Conservation (phyloP, 2,329 filamentous ascomycete species). For the Scytalidium sp. region DNA sequence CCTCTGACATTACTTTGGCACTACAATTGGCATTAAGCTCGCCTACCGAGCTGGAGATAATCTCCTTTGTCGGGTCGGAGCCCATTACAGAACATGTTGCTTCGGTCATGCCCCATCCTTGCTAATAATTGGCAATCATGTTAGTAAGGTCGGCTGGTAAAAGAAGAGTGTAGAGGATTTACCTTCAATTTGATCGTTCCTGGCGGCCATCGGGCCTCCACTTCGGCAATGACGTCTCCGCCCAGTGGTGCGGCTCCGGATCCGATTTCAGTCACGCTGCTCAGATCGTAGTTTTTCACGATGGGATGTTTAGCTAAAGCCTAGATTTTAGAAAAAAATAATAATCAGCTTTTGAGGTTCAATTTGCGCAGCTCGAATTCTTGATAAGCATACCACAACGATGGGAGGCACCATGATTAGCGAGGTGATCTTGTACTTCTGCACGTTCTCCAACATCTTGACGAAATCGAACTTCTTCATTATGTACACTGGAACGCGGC, state of each 20-base stretch:
- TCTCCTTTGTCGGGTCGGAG: slow-evolving; percentile 54
- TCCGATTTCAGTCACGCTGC: slow-evolving; percentile 55
- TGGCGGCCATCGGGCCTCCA: slow-evolving; percentile 52
- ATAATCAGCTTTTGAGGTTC: too few relatives aligned
- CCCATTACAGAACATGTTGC: slow-evolving; percentile 67
- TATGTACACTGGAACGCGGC: slow-evolving; percentile 67
- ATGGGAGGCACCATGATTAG: slow-evolving; percentile 72
- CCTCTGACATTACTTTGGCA: slow-evolving; percentile 61
- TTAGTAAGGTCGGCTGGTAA: too few relatives aligned
- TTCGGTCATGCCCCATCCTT: slow-evolving; percentile 91
- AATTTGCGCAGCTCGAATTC: too few relatives aligned
- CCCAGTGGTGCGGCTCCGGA: slow-evolving; percentile 69
- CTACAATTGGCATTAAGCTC: slow-evolving; percentile 67
- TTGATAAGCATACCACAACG: slow-evolving; percentile 44
- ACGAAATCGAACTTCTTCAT: slow-evolving; percentile 77
- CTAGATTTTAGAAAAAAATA: too few relatives aligned
- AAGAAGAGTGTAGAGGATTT: not conserved
- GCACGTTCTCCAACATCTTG: slow-evolving; percentile 65
- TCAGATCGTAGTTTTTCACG: slow-evolving; percentile 64
- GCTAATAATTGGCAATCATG: slow-evolving; percentile 37
- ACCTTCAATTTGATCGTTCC: slow-evolving; percentile 46
- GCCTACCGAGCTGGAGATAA: slow-evolving; percentile 52
- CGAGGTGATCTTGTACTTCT: slow-evolving; percentile 65
- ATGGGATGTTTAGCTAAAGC: slow-evolving; percentile 68
- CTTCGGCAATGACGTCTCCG: slow-evolving; percentile 53